A percentile compares a stretch with the other conserved stretches of the same genome.
phyloP scores from a whole-genome alignment of 306 rosid genomes.

The Cicer cuneatum region DNA sequence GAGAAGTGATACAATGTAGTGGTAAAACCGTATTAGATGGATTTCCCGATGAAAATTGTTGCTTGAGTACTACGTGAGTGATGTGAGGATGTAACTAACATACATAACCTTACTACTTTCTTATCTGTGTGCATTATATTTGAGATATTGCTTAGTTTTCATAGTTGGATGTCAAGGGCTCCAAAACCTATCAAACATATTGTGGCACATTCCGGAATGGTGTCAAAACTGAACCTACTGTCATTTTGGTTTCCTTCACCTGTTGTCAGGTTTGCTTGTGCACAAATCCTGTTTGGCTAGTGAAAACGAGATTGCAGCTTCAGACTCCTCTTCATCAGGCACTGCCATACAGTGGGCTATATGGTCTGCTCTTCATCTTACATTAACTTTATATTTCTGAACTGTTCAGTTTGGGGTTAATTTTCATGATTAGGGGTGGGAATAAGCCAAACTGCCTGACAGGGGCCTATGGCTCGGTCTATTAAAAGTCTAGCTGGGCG shows the following conservation, averaged over 20 bases:
- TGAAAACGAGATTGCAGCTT: constrained; percentile 97
- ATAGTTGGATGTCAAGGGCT: constrained; percentile 31
- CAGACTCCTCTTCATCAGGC: constrained; percentile 94
- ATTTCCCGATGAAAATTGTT: constrained; percentile 32
- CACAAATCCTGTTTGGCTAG: constrained; percentile 95
- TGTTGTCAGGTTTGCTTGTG: constrained; percentile 77
- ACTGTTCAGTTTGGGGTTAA: constrained; percentile 47
- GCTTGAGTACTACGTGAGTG: constrained; percentile 5
- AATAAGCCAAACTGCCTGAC: too few species aligned
- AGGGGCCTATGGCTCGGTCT: too few species aligned
- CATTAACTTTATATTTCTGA: constrained; percentile 43
- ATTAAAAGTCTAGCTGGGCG: too few species aligned
- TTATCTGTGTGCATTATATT: constrained; percentile 30
- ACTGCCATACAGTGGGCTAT: constrained; percentile 82
- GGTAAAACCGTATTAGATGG: constrained; percentile 29
- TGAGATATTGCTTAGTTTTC: constrained; percentile 28
- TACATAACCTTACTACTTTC: constrained; percentile 13
- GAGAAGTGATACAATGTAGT: constrained; percentile 25
- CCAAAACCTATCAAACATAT: constrained; percentile 31
- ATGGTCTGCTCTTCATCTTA: constrained; percentile 75
- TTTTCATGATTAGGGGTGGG: background rate
- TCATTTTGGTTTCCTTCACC: constrained; percentile 45
- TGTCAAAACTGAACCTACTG: constrained; percentile 29
- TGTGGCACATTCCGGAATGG: constrained; percentile 16
- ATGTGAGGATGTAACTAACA: constrained; percentile 36